These are phyloP conservation scores for Fagopyrum homotropicum DNA, from an alignment of 148 eudicot species.

Conservation along the genomic window DNA sequence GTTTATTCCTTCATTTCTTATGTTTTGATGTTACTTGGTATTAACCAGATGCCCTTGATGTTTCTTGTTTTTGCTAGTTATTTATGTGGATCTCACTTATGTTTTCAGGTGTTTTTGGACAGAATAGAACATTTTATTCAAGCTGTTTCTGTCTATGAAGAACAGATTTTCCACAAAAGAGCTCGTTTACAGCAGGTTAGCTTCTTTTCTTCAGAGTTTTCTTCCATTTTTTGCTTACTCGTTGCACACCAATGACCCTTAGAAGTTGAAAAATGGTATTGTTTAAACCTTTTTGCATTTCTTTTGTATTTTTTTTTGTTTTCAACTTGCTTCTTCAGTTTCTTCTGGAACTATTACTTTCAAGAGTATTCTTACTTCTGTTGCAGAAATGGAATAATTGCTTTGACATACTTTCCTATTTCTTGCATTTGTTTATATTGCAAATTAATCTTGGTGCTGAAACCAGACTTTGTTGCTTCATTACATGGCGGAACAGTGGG, in stretches of 20 bases:
- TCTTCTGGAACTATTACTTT: not conserved
- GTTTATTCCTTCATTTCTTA: constrained; percentile 16
- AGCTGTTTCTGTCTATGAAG: constrained; percentile 78
- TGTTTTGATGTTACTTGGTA: not conserved
- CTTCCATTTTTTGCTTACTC: constrained; percentile 8
- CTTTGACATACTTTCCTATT: not conserved
- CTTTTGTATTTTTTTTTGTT: not conserved
- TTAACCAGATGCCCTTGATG: not conserved
- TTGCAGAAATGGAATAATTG: not conserved
- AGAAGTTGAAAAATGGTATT: not conserved
- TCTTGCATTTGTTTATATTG: not conserved
- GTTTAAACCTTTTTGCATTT: not conserved
- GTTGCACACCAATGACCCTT: not conserved
- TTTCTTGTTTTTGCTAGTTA: not conserved
- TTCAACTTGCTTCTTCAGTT: not conserved
- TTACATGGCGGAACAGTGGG: not conserved
- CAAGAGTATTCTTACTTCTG: not conserved
- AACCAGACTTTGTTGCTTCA: not conserved
- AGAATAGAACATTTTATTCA: constrained; percentile 90
- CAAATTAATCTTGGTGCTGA: not conserved
- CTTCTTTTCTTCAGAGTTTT: constrained; percentile 7
- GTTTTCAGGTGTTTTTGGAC: constrained; percentile 70
- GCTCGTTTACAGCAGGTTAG: constrained; percentile 82
- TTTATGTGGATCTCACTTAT: not conserved
- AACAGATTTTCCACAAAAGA: constrained; percentile 84